Conservation (phyloP, 805 yeast species). For the Cyberlindnera suaveolens region DNA sequence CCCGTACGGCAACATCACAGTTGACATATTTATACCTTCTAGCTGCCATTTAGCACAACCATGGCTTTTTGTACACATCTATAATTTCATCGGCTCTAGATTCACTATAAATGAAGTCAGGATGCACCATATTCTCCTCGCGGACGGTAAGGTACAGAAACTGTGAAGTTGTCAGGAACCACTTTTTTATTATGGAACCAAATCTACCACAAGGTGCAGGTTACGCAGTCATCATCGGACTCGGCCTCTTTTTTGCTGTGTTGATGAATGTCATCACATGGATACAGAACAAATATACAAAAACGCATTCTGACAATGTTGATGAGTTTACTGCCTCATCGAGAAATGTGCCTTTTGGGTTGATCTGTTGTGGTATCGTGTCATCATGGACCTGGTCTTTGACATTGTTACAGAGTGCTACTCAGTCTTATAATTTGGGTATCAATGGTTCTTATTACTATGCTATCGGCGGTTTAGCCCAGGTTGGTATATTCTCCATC, state of each 20-base stretch:
- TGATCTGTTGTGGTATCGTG: constrained; percentile 37
- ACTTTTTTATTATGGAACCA: constrained; percentile 6
- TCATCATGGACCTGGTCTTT: constrained; percentile 36
- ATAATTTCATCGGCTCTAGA: too few relatives aligned
- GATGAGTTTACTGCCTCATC: constrained; percentile 42
- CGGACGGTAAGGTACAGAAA: too few relatives aligned
- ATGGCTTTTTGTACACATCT: too few relatives aligned
- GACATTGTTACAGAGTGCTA: constrained; percentile 27
- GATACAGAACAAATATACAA: constrained; percentile 30
- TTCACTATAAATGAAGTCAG: too few relatives aligned
- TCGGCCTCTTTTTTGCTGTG: constrained; percentile 45
- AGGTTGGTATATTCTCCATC: constrained; percentile 30
- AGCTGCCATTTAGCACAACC: too few relatives aligned
- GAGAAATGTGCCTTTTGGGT: constrained; percentile 36
- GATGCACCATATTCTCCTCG: too few relatives aligned
- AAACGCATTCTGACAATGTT: constrained; percentile 21
- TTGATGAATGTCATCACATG: constrained; percentile 35
- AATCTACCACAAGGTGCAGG: constrained; percentile 60
- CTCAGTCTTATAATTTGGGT: constrained; percentile 26
- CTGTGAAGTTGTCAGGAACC: not conserved
- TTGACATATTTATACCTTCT: too few relatives aligned
- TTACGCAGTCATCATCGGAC: constrained; percentile 75
- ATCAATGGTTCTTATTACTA: constrained; percentile 28
- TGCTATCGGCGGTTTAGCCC: constrained; percentile 16
- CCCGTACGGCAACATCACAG: too few relatives aligned